These are phyloP conservation scores for Diplosphaera chodatii DNA, from an alignment of 139 green algal species.

Conservation along the genomic window DNA sequence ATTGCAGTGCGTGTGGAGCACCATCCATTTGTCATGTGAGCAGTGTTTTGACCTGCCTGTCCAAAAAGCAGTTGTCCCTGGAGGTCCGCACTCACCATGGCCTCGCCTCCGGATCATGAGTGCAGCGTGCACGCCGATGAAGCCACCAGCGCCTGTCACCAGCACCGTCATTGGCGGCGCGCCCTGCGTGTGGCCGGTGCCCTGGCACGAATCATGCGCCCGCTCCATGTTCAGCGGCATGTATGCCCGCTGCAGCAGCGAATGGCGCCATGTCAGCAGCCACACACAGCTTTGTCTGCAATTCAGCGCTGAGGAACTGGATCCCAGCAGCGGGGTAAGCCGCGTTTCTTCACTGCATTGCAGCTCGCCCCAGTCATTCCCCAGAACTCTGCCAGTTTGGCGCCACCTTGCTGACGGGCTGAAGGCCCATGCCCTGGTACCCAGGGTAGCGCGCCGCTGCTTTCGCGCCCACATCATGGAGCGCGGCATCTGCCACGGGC, in stretches of 20 bases:
- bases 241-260: neutral
- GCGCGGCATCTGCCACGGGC: neutral
- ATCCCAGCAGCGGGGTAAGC: too few relatives aligned
- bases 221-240: neutral
- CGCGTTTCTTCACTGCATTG: too few relatives aligned
- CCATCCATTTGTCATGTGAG: too few relatives aligned
- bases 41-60: too few relatives aligned
- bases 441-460: neutral
- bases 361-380: too few relatives aligned
- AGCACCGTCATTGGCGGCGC: constrained; percentile 21
- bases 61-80: too few relatives aligned
- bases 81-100: constrained; percentile 15
- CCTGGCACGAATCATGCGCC: neutral
- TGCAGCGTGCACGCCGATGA: constrained; percentile 63
- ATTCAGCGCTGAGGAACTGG: too few relatives aligned
- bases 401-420: neutral
- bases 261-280: too few relatives aligned
- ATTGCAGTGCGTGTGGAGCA: too few relatives aligned
- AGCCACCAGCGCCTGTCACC: constrained; percentile 57
- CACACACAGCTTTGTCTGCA: too few relatives aligned
- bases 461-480: neutral
- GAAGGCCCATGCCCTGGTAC: neutral
- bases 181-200: constrained; percentile 3
- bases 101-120: constrained; percentile 34
- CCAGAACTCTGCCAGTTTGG: too few relatives aligned